Percentiles rank a stretch among this genome's conserved stretches.
Evolutionary conservation across 2,329 filamentous ascomycete genomes (phyloP).

Genomic region (Cercospora brassicicola): DNA sequence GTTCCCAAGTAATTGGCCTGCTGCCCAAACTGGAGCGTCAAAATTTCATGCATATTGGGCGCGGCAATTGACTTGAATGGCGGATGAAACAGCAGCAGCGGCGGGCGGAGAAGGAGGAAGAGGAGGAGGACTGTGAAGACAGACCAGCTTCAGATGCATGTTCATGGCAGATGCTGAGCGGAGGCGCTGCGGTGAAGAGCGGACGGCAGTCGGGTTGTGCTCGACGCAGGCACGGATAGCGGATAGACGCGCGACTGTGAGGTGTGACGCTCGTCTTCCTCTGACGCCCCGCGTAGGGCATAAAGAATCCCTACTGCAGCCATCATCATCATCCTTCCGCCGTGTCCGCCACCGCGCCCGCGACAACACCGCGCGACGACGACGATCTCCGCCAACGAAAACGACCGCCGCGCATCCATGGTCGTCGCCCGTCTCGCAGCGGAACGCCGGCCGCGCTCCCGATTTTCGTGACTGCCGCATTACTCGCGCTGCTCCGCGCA

Average conservation of each 20-base stretch:
- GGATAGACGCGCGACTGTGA: not conserved
- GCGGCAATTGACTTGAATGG: not conserved
- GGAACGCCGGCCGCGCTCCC: not conserved
- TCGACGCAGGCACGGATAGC: not conserved
- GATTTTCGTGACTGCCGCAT: constrained; percentile 1
- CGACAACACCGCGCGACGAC: not conserved
- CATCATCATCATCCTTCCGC: not conserved
- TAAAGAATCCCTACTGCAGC: not conserved
- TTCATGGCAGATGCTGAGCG: not conserved
- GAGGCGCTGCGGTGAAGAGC: not conserved
- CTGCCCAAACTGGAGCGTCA: constrained; percentile 90
- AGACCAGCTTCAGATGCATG: not conserved
- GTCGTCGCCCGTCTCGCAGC: not conserved
- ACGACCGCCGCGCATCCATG: not conserved
- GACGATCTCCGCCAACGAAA: not conserved
- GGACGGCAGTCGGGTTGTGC: not conserved
- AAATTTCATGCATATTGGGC: constrained; percentile 81
- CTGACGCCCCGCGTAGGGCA: not conserved
- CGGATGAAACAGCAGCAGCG: not conserved
- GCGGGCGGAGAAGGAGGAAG: not conserved
- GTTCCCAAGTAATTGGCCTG: constrained; percentile 90
- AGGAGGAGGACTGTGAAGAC: not conserved
- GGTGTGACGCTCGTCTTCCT: not conserved
- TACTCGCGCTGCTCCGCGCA: constrained; percentile 6
- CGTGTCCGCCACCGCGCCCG: not conserved